A percentile compares a stretch with the other conserved stretches of the same genome.
phyloP scores from a whole-genome alignment of 208 protist genomes.

The Trypanosoma theileri region DNA sequence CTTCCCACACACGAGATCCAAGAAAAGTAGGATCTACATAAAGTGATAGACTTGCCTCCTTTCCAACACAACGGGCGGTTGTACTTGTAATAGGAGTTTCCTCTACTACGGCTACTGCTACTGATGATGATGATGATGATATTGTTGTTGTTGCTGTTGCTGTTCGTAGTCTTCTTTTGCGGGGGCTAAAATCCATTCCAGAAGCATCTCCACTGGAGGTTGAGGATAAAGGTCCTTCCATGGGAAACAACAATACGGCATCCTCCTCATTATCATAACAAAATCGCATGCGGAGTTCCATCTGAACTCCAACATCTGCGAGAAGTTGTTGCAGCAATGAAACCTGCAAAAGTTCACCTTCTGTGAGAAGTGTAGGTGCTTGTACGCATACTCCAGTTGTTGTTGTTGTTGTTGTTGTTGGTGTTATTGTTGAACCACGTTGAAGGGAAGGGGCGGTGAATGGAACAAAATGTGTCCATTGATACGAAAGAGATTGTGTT shows the following conservation, averaged over 20 bases:
- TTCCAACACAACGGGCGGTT: slow-evolving; percentile 19
- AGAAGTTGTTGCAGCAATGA: slow-evolving; percentile 20
- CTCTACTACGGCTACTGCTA: background rate
- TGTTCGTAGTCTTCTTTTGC: no score
- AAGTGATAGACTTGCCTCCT: slow-evolving; percentile 27
- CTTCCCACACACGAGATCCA: slow-evolving; percentile 33
- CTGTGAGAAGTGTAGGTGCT: slow-evolving; percentile 10
- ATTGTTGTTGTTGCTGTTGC: no score
- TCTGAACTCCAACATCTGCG: slow-evolving; percentile 25
- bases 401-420: background rate
- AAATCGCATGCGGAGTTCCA: slow-evolving; percentile 15
- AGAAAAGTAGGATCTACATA: slow-evolving; percentile 17
- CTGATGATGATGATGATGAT: background rate
- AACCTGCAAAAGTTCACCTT: slow-evolving; percentile 23
- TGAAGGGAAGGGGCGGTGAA: background rate
- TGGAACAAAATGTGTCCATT: slow-evolving; percentile 29
- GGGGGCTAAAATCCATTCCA: no score
- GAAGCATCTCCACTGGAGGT: no score
- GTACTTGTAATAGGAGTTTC: background rate
- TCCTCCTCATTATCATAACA: slow-evolving; percentile 37
- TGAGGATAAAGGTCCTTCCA: background rate
- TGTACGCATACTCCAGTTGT: background rate
- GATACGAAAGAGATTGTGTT: background rate
- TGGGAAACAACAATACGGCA: background rate
- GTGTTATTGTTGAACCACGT: background rate